Evolutionary conservation across 805 yeast species (phyloP), one percentile per base, ranked within the genome.

Genomic region (Starmerella bombi): DNA sequence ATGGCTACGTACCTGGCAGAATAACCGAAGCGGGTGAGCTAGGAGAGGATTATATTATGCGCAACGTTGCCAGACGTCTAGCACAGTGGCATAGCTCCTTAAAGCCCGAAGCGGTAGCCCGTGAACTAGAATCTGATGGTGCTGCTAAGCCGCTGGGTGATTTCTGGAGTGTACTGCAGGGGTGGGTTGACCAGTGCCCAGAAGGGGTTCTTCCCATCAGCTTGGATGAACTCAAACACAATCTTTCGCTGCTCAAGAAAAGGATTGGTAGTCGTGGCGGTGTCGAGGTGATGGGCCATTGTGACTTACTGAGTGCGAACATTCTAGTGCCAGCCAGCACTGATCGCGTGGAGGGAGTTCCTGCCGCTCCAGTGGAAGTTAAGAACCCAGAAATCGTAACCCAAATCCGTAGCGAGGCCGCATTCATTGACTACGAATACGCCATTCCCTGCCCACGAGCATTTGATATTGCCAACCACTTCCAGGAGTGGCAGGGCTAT

Each of bases 401-500:
- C 8, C 20, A 27, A 4, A 38, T 44, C 16, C 31, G 31, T 3
- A 0, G 42, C 1, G 34, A 36, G 4, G 64, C 76, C 12, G 65
- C 72, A 12, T 76, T 77, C 50, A 77, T 77, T 34, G 85, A 77
- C 54, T 77, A 77, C 52, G 85, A 77, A 59, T 77, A 77, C 51
- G 72, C 78, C 72, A 64, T 74, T 46, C 77, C 77, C 9, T 80
- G 79, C 3, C 82, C 84, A 4, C 58, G 85, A 35, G 84, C 80
- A 0, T 77, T 77, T 53, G 85, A 77, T 53, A 74, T 78, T 18
- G 78, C 84, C 12, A 77, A 77, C 49, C 85, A 77, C 57, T 72
- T 77, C 48, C 75, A 76, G 55, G 85, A 77, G 55, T 77, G 86
- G 84, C 91, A 80, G 56, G 91, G 91, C 2, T 79, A 78, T 50